Conservation (phyloP, 495 filamentous ascomycete genomes). For the Penicillium bovifimosum region DNA sequence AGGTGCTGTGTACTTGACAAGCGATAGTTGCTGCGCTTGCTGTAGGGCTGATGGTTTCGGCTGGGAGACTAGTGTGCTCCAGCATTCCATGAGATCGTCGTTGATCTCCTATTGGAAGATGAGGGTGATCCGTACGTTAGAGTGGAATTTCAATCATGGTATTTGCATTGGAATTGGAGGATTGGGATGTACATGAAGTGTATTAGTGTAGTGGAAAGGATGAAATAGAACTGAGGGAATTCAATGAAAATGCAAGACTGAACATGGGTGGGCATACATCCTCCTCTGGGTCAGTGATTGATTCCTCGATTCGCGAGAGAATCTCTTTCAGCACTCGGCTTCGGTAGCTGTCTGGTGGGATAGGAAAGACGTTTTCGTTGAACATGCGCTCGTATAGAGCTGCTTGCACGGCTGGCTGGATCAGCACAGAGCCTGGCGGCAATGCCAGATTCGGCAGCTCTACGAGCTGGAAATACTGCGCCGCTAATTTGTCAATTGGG, state of each 20-base stretch:
- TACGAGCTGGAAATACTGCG: conserved; percentile 64
- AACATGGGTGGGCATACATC: conserved; percentile 58
- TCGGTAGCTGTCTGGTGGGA: conserved; percentile 63
- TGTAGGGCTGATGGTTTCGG: conserved; percentile 53
- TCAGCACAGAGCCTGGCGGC: conserved; percentile 48
- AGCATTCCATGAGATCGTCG: conserved; percentile 60
- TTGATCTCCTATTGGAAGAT: conserved; percentile 58
- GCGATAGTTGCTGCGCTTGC: conserved; percentile 68
- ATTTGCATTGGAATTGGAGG: conserved; percentile 1
- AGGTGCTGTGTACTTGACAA: conserved; percentile 64
- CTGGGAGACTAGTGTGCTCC: conserved; percentile 54
- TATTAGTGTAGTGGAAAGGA: not conserved
- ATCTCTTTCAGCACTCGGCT: conserved; percentile 68
- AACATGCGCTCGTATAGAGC: conserved; percentile 61
- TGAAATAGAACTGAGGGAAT: not conserved
- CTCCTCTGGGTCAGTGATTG: conserved; percentile 69
- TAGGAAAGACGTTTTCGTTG: conserved; percentile 44
- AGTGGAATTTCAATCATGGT: not conserved
- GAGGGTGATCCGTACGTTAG: conserved; percentile 1
- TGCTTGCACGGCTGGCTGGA: conserved; percentile 51
- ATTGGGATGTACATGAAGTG: not conserved
- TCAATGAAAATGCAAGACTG: not conserved
- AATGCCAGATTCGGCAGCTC: conserved; percentile 51
- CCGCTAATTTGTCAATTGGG: conserved; percentile 24
- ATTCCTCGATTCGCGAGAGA: conserved; percentile 56